Evolutionary conservation across 2,329 filamentous ascomycete genomes (phyloP), one percentile per base, ranked within the genome.

Genomic region (Didymella sp.): DNA sequence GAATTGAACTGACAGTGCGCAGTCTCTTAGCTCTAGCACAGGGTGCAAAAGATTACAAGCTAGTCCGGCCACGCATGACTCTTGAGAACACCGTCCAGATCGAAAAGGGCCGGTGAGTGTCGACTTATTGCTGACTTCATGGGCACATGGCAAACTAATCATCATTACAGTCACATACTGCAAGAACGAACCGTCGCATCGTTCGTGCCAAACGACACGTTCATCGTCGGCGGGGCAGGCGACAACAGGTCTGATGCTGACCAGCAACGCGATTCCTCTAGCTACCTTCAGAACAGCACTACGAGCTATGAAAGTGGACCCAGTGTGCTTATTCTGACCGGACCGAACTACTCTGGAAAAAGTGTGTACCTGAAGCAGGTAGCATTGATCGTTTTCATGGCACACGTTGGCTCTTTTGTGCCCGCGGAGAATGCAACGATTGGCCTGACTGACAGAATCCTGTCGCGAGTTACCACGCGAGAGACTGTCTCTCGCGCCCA

Each of bases 341-440:
- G 95, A 0, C 93, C 95, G 4, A 99, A 99, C 67, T 96, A 95
- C 73, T 98, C 95, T 0, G 95, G 95, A 0, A 99, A 99, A 76
- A 98, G 92, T 66, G 86, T 98, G 0, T 98, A 96, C 75, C 83
- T 98, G 71, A 99, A 96, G 75, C 94, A 99, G 73, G 86, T 91
- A 28, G 95, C 93, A 4, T 79, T 97, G 46, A 95, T 96, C 56
- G 88, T 96, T 13, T 97, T 95, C 71, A 84, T 99, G 75, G 91
- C 95, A 0, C 95, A 99, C 71, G 85, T 96, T 50, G 95, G 95
- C 48, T 81, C 92, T 73, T 98, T 91, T 72, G 91, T 99, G 1
- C 94, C 95, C 1, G 94, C 93, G 1, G 82, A 87, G 15, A 80
- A 77, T 25, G 94, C 93, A 8, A 84, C 77, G 1, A 88, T 99